phyloP scores from a whole-genome alignment of 257 asterid species.

The Solanum acaule region DNA sequence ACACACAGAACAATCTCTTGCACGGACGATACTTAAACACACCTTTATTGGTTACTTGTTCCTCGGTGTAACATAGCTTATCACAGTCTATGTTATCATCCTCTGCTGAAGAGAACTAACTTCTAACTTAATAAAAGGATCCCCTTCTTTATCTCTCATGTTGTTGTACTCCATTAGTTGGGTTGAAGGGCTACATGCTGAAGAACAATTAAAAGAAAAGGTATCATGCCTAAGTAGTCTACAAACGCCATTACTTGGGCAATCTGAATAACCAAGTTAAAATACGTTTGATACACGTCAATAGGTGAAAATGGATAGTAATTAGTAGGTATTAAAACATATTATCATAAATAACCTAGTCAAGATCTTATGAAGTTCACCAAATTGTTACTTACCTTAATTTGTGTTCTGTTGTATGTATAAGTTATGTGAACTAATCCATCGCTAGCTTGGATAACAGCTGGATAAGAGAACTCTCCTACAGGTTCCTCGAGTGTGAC shows the following conservation, averaged over 20 bases:
- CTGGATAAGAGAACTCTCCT: slow-evolving; percentile 93
- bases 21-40: not conserved
- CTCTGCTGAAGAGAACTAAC: not conserved
- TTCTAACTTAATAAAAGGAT: not conserved
- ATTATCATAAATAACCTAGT: not conserved
- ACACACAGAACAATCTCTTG: not conserved
- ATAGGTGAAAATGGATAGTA: not conserved
- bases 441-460: slow-evolving; percentile 73
- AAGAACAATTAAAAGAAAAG: not conserved
- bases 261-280: not conserved
- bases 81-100: not conserved
- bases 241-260: not conserved
- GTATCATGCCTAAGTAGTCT: not conserved
- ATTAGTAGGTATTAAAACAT: not conserved
- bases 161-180: slow-evolving; percentile 11
- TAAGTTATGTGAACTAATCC: slow-evolving; percentile 83
- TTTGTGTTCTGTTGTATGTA: slow-evolving; percentile 76
- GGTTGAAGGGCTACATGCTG: slow-evolving; percentile 69
- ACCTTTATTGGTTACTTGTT: not conserved
- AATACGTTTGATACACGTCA: not conserved
- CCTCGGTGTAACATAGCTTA: not conserved
- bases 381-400: slow-evolving; percentile 49
- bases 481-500: slow-evolving; percentile 53
- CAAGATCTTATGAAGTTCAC: not conserved
- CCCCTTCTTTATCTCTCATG: not conserved